Conservation (phyloP, 495 filamentous ascomycete species). For the Talaromyces ruber region DNA sequence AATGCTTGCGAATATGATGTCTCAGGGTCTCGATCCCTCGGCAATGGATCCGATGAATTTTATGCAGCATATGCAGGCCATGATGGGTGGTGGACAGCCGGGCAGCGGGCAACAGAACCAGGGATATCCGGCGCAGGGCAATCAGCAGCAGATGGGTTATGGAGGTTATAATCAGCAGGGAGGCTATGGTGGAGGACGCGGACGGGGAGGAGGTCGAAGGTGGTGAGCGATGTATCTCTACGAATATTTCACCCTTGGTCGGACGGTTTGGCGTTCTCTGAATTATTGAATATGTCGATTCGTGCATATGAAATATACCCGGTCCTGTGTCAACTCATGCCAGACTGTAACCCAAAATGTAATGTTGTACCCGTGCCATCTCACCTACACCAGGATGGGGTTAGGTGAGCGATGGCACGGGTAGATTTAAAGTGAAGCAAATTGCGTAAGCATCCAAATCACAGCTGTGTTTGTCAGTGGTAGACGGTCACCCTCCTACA, state of each 20-base stretch:
- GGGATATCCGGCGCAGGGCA: conserved; percentile 33
- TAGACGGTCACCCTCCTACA: too few relatives aligned
- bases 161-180: conserved; percentile 37
- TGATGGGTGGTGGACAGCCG: conserved; percentile 39
- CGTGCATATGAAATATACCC: not conserved
- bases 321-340: not conserved
- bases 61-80: conserved; percentile 43
- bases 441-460: too few relatives aligned
- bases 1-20: conserved; percentile 77
- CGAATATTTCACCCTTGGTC: not conserved
- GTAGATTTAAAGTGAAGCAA: too few relatives aligned
- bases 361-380: too few relatives aligned
- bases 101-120: conserved; percentile 27
- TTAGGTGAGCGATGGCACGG: too few relatives aligned
- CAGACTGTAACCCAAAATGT: too few relatives aligned
- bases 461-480: too few relatives aligned
- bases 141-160: conserved; percentile 40
- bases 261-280: conserved; percentile 3
- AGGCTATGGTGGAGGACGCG: conserved; percentile 39
- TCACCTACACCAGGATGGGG: too few relatives aligned
- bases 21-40: conserved; percentile 69
- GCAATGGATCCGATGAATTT: conserved; percentile 63
- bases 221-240: conserved; percentile 19
- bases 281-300: not conserved
- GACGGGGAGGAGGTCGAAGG: conserved; percentile 26